A percentile compares a stretch with the other conserved stretches of the same genome.
Evolutionary conservation across 2,329 filamentous ascomycete genomes (phyloP).

Genomic region (Colletotrichum navitas): DNA sequence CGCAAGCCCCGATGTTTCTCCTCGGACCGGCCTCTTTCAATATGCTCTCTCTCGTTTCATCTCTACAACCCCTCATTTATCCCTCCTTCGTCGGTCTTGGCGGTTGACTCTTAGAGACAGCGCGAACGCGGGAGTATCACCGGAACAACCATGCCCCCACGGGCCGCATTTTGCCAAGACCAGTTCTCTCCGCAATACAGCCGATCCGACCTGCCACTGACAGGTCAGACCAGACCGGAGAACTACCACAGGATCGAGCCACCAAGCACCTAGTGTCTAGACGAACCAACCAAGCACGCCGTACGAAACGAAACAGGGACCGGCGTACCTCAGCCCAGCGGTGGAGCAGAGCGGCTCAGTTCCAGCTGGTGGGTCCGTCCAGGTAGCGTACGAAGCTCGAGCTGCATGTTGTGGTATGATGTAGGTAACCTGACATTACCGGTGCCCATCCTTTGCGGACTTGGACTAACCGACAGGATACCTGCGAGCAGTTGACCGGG

Average conservation of each 20-base stretch:
- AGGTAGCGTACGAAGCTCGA: too few species aligned
- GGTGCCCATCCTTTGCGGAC: too few species aligned
- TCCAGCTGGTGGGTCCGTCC: not conserved
- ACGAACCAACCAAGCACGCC: too few species aligned
- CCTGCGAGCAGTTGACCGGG: not conserved
- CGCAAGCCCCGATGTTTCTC: slow-evolving; percentile 36
- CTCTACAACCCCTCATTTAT: not conserved
- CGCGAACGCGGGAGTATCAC: slow-evolving; percentile 4
- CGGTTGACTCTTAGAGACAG: not conserved
- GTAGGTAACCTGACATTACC: not conserved
- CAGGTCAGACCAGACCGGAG: not conserved
- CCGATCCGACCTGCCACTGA: not conserved
- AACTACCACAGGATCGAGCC: too few species aligned
- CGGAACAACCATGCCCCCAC: not conserved
- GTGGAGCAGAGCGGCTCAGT: not conserved
- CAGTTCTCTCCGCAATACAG: not conserved
- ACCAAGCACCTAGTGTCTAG: too few species aligned
- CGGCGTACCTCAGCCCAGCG: too few species aligned
- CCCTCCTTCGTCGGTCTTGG: not conserved
- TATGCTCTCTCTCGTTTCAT: not conserved
- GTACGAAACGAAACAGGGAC: too few species aligned
- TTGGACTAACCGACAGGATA: not conserved
- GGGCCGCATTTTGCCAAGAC: not conserved
- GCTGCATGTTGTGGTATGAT: not conserved
- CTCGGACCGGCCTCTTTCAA: slow-evolving; percentile 28